These are phyloP conservation scores for Lunasporangiospora selenospora DNA, from an alignment of 192 early-diverging fungal genomes.

Conservation along the genomic window DNA sequence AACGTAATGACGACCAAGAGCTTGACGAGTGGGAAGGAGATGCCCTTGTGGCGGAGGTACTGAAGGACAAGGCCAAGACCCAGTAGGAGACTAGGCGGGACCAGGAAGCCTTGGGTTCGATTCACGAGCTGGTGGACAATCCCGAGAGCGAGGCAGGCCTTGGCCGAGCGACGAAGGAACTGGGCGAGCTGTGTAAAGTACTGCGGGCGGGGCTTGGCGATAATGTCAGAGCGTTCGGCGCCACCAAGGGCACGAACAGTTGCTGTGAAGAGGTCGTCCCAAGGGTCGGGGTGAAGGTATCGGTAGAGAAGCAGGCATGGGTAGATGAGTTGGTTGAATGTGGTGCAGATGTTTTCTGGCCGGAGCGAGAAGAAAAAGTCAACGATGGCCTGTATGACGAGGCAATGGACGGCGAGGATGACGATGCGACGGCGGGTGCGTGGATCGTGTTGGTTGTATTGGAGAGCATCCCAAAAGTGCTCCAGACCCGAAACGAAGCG, in stretches of 20 bases:
- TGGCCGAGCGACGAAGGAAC: constrained; percentile 12
- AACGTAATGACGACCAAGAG: neutral
- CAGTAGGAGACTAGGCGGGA: neutral
- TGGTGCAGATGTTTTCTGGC: constrained; percentile 10
- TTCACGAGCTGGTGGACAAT: constrained; percentile 20
- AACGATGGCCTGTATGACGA: constrained; percentile 19
- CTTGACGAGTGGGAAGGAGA: neutral
- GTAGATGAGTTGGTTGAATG: constrained; percentile 34
- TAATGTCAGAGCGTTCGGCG: constrained; percentile 24
- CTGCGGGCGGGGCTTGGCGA: constrained; percentile 11
- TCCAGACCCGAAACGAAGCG: constrained; percentile 35
- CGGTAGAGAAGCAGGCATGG: constrained; percentile 24
- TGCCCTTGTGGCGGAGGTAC: constrained; percentile 7
- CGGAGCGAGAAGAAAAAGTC: constrained; percentile 1
- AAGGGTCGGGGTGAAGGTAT: constrained; percentile 22
- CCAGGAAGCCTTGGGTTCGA: constrained; percentile 5
- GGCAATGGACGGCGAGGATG: constrained; percentile 11
- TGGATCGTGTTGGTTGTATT: neutral
- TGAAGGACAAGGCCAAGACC: neutral
- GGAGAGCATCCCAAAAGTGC: constrained; percentile 26
- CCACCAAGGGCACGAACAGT: constrained; percentile 8
- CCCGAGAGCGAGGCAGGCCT: constrained; percentile 19
- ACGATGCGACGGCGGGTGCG: constrained; percentile 6
- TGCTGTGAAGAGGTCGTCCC: constrained; percentile 31
- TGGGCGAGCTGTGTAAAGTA: constrained; percentile 19